Evolutionary conservation across 1,139 yeast species (phyloP).

Genomic region (Petasospora fabianii): DNA sequence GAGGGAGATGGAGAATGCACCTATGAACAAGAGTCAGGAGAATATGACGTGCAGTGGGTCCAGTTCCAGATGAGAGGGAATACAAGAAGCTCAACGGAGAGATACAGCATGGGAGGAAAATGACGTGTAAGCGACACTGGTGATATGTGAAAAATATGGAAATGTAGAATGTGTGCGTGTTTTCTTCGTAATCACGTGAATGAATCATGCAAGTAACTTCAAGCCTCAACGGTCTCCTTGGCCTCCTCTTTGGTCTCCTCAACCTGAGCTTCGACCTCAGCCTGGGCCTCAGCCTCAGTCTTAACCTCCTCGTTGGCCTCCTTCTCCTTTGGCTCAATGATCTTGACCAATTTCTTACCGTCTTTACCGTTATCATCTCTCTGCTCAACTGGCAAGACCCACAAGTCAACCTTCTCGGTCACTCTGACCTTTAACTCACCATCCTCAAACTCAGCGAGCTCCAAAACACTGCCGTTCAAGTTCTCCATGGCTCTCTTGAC

Average conservation of each 20-base stretch:
- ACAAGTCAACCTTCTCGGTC: slow-evolving; percentile 37
- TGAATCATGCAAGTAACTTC: not conserved
- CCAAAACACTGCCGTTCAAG: slow-evolving; percentile 35
- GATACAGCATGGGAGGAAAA: no score
- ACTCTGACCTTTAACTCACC: slow-evolving; percentile 39
- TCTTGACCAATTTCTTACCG: slow-evolving; percentile 15
- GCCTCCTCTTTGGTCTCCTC: not conserved
- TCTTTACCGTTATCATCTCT: slow-evolving; percentile 40
- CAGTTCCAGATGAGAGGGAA: no score
- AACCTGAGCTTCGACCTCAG: not conserved
- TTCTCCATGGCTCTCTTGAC: slow-evolving; percentile 48
- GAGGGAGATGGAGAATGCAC: no score
- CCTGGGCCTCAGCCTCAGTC: not conserved
- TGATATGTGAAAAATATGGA: no score
- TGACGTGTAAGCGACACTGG: no score
- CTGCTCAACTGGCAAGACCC: slow-evolving; percentile 49
- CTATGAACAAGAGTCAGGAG: no score
- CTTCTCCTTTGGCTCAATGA: slow-evolving; percentile 7
- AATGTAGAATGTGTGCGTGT: no score
- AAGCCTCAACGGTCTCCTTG: not conserved
- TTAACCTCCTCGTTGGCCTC: slow-evolving; percentile 3
- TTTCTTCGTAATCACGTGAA: slow-evolving; percentile 1
- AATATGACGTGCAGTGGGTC: no score
- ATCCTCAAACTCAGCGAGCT: slow-evolving; percentile 26
- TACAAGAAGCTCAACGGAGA: no score